A percentile compares a stretch with the other conserved stretches of the same genome.
Evolutionary conservation across 768 basidiomycete species (phyloP).

Genomic region (Rubroboletus satanas): DNA sequence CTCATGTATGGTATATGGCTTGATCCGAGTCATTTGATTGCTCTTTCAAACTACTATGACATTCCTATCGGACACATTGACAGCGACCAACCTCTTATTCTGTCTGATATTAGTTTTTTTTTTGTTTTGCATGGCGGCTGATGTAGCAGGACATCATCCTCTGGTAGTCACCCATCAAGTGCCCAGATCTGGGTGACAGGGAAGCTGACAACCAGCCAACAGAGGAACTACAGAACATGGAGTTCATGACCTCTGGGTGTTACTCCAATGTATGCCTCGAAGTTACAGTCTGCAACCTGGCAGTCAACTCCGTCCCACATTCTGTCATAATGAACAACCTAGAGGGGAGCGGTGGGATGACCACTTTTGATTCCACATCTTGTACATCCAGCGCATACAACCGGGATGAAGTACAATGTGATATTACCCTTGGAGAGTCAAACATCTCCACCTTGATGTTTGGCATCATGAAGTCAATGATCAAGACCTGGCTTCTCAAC

Average conservation of each 20-base stretch:
- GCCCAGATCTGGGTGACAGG: slow-evolving; percentile 88
- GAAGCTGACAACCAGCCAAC: slow-evolving; percentile 77
- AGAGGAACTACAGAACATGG: slow-evolving; percentile 79
- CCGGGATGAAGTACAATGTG: slow-evolving; percentile 40
- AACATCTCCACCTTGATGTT: slow-evolving; percentile 55
- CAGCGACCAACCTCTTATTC: slow-evolving; percentile 35
- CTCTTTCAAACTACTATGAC: slow-evolving; percentile 87
- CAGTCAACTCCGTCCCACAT: slow-evolving; percentile 89
- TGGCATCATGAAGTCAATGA: slow-evolving; percentile 75
- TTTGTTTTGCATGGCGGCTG: slow-evolving; percentile 33
- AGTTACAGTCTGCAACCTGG: slow-evolving; percentile 52
- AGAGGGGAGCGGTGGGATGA: slow-evolving; percentile 89
- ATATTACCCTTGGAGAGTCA: slow-evolving; percentile 27
- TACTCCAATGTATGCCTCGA: slow-evolving; percentile 59
- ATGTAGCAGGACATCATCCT: slow-evolving; percentile 84
- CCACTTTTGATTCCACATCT: slow-evolving; percentile 84
- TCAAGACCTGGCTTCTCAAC: slow-evolving; percentile 43
- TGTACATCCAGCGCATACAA: slow-evolving; percentile 88
- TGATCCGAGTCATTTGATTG: slow-evolving; percentile 53
- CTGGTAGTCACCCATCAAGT: slow-evolving; percentile 92
- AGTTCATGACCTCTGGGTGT: slow-evolving; percentile 53
- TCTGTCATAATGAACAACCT: slow-evolving; percentile 94
- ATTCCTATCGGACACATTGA: slow-evolving; percentile 93
- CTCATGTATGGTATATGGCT: slow-evolving; percentile 74
- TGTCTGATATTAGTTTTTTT: too few species aligned